Base-by-base conservation (phyloP, 78 protist genomes). In the Dictyostelium capitatum region DNA sequence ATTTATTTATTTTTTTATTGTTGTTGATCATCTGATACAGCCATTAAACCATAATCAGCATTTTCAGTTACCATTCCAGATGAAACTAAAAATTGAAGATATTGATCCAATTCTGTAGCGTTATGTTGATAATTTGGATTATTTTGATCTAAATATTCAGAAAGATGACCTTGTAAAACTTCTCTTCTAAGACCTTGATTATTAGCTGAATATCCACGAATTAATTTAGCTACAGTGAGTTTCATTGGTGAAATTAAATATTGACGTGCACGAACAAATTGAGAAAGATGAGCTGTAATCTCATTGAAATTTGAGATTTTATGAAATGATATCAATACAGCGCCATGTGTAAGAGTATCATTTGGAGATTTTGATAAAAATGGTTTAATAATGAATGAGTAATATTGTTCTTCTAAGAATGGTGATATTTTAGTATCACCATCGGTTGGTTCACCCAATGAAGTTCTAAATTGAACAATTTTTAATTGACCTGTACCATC, bases 291-390 rank as follows among this genome's bases (percentile, higher is more conserved):
- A 8, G 51, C 10, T 73, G 79, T 46, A 9, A 73, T 17, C 10
- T 73, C 79, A n/a, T 73, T 73, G n/a, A n/a, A 50, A n/a, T 46
- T 47, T 73, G 25, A 2, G 23, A 73, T 73, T 73, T 73, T 48
- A 46, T 73, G 79, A 46, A 43, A 73, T 73, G 59, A 37, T 7
- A 46, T 12, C 23, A 73, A n/a, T n/a, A n/a, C n/a, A n/a, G n/a
- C n/a, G n/a, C n/a, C n/a, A n/a, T n/a, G n/a, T n/a, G n/a, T n/a
- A n/a, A n/a, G n/a, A n/a, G n/a, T n/a, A 37, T 37, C 69, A 17
- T 4, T 4, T 51, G n/a, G n/a, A 14, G 56, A 4, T 51, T 51
- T 51, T 14, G 11, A 1, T 8, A 59, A 17, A 19, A 23, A 59
- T 73, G 79, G 79, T 46, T 46, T 73, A 1, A 73, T 28, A 46